A percentile compares a stretch with the other conserved stretches of the same genome.
These are phyloP conservation scores for Xylaria longipes DNA, from an alignment of 495 filamentous ascomycete species.

Conservation along the genomic window DNA sequence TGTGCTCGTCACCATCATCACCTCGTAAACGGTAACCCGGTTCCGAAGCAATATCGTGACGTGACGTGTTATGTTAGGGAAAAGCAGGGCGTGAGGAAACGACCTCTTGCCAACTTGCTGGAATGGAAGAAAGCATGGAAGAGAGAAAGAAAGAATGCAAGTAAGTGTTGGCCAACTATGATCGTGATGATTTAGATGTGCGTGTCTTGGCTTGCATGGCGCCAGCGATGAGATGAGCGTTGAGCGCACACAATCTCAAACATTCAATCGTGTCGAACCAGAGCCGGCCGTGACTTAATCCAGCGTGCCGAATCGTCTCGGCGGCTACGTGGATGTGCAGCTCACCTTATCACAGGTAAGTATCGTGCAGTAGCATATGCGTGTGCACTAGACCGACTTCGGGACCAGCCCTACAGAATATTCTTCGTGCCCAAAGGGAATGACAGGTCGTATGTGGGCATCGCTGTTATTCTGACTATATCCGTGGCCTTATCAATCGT, in stretches of 20 bases:
- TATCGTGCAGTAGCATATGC: slow-evolving; percentile 16
- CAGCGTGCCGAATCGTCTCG: slow-evolving; percentile 13
- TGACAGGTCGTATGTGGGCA: background rate
- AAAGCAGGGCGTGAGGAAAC: background rate
- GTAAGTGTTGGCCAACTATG: slow-evolving; percentile 12
- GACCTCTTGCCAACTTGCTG: background rate
- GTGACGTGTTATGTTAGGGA: background rate
- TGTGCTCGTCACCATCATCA: background rate
- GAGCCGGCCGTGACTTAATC: background rate
- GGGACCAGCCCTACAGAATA: slow-evolving; percentile 25
- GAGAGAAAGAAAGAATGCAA: background rate
- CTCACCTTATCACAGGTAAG: slow-evolving; percentile 14
- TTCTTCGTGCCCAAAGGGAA: slow-evolving; percentile 19
- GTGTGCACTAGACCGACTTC: slow-evolving; percentile 8
- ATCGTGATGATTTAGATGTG: slow-evolving; percentile 16
- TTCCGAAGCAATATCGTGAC: background rate
- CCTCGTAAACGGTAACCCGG: slow-evolving; percentile 6
- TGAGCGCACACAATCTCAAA: background rate
- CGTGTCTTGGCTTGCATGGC: slow-evolving; percentile 21
- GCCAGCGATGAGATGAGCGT: slow-evolving; percentile 5
- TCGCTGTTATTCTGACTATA: slow-evolving; percentile 2
- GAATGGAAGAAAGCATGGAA: slow-evolving; percentile 2
- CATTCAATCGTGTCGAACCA: background rate
- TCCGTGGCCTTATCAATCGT: slow-evolving; percentile 7
- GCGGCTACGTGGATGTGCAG: slow-evolving; percentile 23